A percentile compares a stretch with the other conserved stretches of the same genome.
Conservation (phyloP, 164 flowering plant genomes). For the Magnolia kwangsiensis region DNA sequence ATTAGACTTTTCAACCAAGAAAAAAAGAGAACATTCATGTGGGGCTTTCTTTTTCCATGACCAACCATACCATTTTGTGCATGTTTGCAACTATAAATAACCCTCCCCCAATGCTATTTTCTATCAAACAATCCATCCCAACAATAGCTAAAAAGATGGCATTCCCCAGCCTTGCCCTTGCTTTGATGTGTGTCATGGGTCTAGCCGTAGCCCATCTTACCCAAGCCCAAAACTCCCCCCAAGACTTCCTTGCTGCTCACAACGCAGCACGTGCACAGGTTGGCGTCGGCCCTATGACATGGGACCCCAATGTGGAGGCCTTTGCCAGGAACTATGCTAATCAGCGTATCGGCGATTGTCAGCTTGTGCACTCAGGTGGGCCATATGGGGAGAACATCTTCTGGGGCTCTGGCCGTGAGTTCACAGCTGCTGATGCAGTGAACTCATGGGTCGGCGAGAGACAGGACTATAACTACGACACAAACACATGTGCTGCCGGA, state of each 20-base stretch:
- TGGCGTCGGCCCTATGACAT: constrained; percentile 10
- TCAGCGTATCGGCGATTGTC: constrained; percentile 14
- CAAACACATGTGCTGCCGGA: constrained; percentile 19
- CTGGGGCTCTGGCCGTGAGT: constrained; percentile 7
- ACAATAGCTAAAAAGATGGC: not conserved
- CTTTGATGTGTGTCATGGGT: not conserved
- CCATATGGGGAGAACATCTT: constrained; percentile 29
- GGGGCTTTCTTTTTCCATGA: not conserved
- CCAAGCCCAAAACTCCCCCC: constrained; percentile 32
- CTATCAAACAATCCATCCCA: not conserved
- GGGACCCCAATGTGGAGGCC: constrained; percentile 23
- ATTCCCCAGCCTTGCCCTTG: not conserved
- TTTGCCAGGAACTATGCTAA: constrained; percentile 25
- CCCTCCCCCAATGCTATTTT: not conserved
- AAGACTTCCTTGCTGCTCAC: constrained; percentile 37
- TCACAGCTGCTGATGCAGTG: constrained; percentile 13
- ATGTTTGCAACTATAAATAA: not conserved
- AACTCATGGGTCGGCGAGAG: constrained; percentile 24
- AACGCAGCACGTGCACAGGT: constrained; percentile 28
- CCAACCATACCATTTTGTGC: not conserved
- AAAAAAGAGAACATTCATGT: not conserved
- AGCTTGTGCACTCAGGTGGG: constrained; percentile 13
- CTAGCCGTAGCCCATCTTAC: constrained; percentile 3
- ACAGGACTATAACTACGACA: constrained; percentile 10
- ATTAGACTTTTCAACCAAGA: not conserved